Conservation (phyloP, 805 yeast species). For the Saccharomycopsis selenospora region DNA sequence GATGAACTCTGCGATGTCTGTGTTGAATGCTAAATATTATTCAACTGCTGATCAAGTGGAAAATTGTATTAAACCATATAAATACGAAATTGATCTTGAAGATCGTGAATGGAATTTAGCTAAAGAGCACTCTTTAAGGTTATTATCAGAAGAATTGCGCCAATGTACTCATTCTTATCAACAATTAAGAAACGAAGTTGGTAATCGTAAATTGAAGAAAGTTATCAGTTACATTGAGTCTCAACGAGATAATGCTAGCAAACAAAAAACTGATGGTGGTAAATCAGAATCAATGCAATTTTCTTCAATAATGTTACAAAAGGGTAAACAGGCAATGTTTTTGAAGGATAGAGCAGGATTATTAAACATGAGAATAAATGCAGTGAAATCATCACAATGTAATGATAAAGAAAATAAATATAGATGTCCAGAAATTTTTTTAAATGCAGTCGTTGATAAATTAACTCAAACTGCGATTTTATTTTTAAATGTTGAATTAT, state of each 20-base stretch:
- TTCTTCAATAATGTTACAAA: conserved; percentile 61
- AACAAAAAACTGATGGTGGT: conserved; percentile 27
- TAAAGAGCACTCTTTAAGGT: conserved; percentile 63
- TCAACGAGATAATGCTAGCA: conserved; percentile 18
- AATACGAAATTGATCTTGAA: conserved; percentile 93
- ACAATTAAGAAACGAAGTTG: conserved; percentile 59
- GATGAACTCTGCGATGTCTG: conserved; percentile 75
- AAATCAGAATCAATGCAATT: conserved; percentile 76
- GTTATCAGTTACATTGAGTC: conserved; percentile 60
- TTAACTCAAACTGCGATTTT: conserved; percentile 88
- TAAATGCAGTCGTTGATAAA: conserved; percentile 88
- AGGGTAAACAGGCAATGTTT: conserved; percentile 82
- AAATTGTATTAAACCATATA: conserved; percentile 95
- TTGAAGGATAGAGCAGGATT: conserved; percentile 65
- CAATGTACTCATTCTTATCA: conserved; percentile 68
- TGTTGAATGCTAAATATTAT: conserved; percentile 68
- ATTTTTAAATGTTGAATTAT: conserved; percentile 85
- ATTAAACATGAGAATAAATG: conserved; percentile 65
- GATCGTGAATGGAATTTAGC: conserved; percentile 88
- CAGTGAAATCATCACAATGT: conserved; percentile 71
- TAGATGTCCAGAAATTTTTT: conserved; percentile 89
- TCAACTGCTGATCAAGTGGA: conserved; percentile 98
- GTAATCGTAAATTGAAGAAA: conserved; percentile 76
- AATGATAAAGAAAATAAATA: conserved; percentile 71
- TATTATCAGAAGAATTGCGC: conserved; percentile 75